Evolutionary conservation across 129 eudicot species (phyloP).

Genomic region (Silybum marianum): DNA sequence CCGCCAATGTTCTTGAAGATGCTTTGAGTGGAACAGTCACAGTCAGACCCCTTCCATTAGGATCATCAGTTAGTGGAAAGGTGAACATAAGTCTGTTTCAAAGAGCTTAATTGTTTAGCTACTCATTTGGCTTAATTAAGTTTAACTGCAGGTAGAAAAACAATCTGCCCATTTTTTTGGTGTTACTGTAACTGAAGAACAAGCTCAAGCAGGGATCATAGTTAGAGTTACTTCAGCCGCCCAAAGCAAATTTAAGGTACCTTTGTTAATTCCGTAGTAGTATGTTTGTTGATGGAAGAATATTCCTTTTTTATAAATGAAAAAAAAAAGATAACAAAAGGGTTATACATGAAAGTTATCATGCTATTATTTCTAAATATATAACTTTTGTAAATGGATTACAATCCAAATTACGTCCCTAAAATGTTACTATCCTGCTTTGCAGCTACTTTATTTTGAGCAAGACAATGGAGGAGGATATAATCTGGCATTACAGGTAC

Average conservation of each 20-base stretch:
- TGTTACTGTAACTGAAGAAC: slow-evolving; percentile 82
- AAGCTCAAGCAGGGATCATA: slow-evolving; percentile 85
- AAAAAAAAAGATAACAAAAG: neutral
- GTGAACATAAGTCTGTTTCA: slow-evolving; percentile 34
- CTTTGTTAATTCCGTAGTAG: neutral
- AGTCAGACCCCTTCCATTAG: slow-evolving; percentile 81
- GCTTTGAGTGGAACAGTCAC: slow-evolving; percentile 84
- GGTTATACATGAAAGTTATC: slow-evolving; percentile 1
- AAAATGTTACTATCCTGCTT: slow-evolving; percentile 8
- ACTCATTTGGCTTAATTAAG: slow-evolving; percentile 19
- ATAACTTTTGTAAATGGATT: neutral
- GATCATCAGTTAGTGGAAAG: slow-evolving; percentile 94
- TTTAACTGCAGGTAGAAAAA: slow-evolving; percentile 77
- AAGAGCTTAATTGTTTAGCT: neutral
- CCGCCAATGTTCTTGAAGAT: slow-evolving; percentile 97
- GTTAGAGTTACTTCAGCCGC: slow-evolving; percentile 93
- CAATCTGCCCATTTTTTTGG: slow-evolving; percentile 89
- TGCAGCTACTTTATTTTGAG: slow-evolving; percentile 91
- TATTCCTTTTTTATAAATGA: neutral
- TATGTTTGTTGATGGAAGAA: neutral
- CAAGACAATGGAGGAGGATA: slow-evolving; percentile 81
- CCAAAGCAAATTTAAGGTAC: slow-evolving; percentile 97
- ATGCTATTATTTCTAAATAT: neutral
- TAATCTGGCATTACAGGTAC: slow-evolving; percentile 91
- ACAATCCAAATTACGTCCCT: neutral